Conservation (phyloP, 108 stramenopile species). For the Aureococcus anophagefferens region DNA sequence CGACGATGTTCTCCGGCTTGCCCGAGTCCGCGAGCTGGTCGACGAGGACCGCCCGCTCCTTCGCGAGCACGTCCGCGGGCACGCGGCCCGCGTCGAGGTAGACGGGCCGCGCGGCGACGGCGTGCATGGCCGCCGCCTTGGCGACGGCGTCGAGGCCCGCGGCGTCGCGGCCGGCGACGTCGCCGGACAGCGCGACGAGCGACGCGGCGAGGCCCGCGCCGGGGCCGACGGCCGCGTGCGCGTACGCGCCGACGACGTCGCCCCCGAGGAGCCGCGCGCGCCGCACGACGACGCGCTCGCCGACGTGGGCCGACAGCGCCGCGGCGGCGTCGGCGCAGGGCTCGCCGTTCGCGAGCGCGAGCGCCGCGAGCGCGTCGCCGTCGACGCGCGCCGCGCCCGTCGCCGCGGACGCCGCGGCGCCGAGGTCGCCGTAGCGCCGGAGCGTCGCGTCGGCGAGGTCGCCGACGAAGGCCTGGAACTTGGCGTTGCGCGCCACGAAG, state of each 20-base stretch:
- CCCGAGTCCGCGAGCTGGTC: constrained; percentile 51
- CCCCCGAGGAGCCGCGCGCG: not conserved
- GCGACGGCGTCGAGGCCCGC: constrained; percentile 11
- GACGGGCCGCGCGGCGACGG: constrained; percentile 72
- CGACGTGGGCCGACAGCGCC: constrained; percentile 14
- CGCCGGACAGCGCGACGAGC: not conserved
- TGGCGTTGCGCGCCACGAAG: constrained; percentile 46
- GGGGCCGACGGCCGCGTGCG: not conserved
- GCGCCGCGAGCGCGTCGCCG: not conserved
- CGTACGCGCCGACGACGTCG: not conserved
- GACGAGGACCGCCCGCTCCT: constrained; percentile 53
- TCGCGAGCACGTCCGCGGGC: constrained; percentile 50
- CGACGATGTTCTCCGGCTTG: constrained; percentile 62
- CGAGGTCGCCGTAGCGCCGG: not conserved
- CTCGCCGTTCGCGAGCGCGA: not conserved
- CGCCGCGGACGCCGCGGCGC: not conserved
- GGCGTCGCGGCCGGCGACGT: too few species aligned
- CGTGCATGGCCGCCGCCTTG: constrained; percentile 85
- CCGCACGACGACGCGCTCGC: not conserved
- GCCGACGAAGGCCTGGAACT: constrained; percentile 39
- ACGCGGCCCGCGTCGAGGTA: constrained; percentile 54
- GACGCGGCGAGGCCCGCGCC: not conserved
- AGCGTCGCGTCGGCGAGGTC: constrained; percentile 28
- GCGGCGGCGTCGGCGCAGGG: constrained; percentile 10
- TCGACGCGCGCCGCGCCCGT: not conserved